Base-by-base conservation (phyloP, 2,329 filamentous ascomycete genomes). In the Neonectria hederae region DNA sequence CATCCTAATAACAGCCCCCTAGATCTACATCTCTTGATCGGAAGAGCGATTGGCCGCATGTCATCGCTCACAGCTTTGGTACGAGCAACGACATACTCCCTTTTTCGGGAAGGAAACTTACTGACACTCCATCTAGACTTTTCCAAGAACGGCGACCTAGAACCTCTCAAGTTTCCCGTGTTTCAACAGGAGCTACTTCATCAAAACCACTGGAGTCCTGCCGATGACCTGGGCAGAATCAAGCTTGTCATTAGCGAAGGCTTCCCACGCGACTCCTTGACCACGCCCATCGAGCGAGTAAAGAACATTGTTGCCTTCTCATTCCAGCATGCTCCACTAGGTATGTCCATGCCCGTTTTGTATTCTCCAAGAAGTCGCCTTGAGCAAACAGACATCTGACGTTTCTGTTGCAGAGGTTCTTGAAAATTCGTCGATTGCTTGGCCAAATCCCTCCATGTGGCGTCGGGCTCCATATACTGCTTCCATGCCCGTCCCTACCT, bases 291-390 rank as follows among this genome's bases (percentile, higher is more conserved):
- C 68, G 89, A 92, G 71, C 83, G 88, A 43, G 81, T 92, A 66
- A 91, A 90, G 74, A 92, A 94, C 72, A 78, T 93, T 48, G 86
- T 94, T 24, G 86, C 87, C 14, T 96, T 97, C 77, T 90, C 93
- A 1, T 97, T 97, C 72, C 92, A 96, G 74, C 92, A 96, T 81
- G 93, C 92, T 35, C 93, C 93, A 1, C 79, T 92, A 59, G 85
- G 93, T 95, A 81, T 69, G 83, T 78, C 28, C 1, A 13, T 2
- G 19, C 0, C 8, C 1, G 9, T 1, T 49, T 17, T 13, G 35
- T 45, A 24, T 38, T 48, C 24, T 48, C 42, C 24, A 45, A 17
- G 11, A 51, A 14, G 3, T 1, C 4, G 8, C 8, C 48, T 4
- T 19, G 1, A n/a, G n/a, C 19, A 28, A 51, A 22, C 9, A 30